These are phyloP conservation scores for Buxus sempervirens DNA, from an alignment of 164 flowering plant genomes.

Conservation along the genomic window DNA sequence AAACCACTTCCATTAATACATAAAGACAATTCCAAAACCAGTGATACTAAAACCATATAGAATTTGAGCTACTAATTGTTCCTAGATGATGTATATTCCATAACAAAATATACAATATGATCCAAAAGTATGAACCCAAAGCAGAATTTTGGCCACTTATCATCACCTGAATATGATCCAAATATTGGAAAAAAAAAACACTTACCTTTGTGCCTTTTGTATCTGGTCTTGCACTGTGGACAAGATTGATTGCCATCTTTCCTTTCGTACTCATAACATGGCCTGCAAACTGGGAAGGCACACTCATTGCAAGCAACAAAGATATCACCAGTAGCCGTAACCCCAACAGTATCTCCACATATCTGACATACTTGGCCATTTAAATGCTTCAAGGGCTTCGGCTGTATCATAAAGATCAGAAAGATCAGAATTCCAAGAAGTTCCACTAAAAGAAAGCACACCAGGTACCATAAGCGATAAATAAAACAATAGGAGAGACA, in stretches of 20 bases:
- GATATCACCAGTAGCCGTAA: conserved; percentile 63
- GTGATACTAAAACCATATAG: neutral
- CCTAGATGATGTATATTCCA: neutral
- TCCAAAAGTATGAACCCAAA: neutral
- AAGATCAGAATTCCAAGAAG: neutral
- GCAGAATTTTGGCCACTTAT: too few relatives aligned
- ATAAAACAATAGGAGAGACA: too few relatives aligned
- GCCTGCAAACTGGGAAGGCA: conserved; percentile 93
- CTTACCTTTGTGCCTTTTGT: conserved; percentile 87
- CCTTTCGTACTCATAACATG: conserved; percentile 96
- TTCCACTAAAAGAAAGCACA: neutral
- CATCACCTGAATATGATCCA: too few relatives aligned
- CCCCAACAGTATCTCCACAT: conserved; percentile 88
- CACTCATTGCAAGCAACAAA: conserved; percentile 99
- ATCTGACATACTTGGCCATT: conserved; percentile 91
- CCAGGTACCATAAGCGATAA: neutral
- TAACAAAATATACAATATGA: neutral
- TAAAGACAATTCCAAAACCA: neutral
- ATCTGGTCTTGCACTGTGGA: conserved; percentile 97
- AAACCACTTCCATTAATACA: conserved; percentile 1
- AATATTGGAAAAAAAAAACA: neutral
- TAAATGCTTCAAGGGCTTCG: conserved; percentile 68
- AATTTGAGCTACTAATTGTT: neutral
- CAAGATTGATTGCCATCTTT: conserved; percentile 92
- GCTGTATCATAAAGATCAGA: conserved; percentile 42